phyloP scores from a whole-genome alignment of 2,329 filamentous ascomycete species.

The Penicillium vulpinum region DNA sequence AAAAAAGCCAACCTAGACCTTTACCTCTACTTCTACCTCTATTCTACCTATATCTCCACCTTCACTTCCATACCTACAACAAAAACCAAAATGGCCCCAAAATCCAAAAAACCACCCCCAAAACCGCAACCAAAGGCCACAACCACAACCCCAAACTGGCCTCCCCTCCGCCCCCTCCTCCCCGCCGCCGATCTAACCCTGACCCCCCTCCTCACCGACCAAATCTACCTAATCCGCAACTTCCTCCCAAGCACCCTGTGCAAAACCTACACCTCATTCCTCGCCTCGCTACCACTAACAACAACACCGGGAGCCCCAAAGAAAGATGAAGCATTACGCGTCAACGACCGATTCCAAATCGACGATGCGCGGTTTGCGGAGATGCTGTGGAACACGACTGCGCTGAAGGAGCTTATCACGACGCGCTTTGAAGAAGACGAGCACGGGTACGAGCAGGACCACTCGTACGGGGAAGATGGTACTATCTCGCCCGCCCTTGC shows the following conservation, averaged over 20 bases:
- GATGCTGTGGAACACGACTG: slow-evolving; percentile 74
- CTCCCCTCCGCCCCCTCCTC: slow-evolving; percentile 66
- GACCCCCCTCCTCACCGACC: slow-evolving; percentile 58
- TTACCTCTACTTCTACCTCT: background rate
- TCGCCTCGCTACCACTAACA: slow-evolving; percentile 67
- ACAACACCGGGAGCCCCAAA: slow-evolving; percentile 79
- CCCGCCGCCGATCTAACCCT: slow-evolving; percentile 65
- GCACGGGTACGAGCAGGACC: slow-evolving; percentile 24
- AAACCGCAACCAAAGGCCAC: slow-evolving; percentile 14
- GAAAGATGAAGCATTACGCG: slow-evolving; percentile 75
- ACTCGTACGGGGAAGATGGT: background rate
- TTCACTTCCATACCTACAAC: too few relatives aligned
- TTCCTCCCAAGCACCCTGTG: slow-evolving; percentile 76
- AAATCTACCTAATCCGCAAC: slow-evolving; percentile 71
- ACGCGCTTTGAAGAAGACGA: slow-evolving; percentile 35
- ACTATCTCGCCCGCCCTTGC: slow-evolving; percentile 15
- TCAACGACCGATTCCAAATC: slow-evolving; percentile 88
- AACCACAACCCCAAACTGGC: slow-evolving; percentile 62
- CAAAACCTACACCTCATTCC: slow-evolving; percentile 72
- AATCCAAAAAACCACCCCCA: slow-evolving; percentile 18
- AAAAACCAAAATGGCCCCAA: slow-evolving; percentile 12
- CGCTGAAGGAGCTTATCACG: slow-evolving; percentile 62
- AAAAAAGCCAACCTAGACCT: background rate
- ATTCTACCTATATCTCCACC: background rate
- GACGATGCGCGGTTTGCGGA: slow-evolving; percentile 73